Percentiles rank a stretch among this genome's conserved stretches.
Conservation (phyloP, 2,329 filamentous ascomycete genomes). For the Neofusicoccum cordaticola region DNA sequence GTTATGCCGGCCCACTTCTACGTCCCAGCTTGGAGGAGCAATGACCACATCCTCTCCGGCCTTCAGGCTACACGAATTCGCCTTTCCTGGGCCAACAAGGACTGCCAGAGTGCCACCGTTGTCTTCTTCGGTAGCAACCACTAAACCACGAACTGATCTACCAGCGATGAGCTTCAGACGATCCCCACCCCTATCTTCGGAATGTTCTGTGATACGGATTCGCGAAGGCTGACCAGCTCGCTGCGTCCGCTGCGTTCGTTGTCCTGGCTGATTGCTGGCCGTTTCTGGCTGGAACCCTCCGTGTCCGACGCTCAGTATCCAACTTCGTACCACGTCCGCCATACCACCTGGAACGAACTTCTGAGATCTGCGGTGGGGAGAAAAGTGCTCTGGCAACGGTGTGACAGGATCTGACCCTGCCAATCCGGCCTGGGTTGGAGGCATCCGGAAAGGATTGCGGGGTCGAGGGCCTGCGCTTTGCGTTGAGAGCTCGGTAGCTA, state of each 20-base stretch:
- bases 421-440: not conserved
- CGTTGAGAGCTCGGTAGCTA: not conserved
- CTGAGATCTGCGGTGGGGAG: constrained; percentile 50
- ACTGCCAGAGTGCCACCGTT: constrained; percentile 20
- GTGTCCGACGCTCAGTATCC: constrained; percentile 47
- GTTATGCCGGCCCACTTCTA: constrained; percentile 29
- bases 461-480: not conserved
- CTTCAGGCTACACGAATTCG: constrained; percentile 22
- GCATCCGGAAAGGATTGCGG: constrained; percentile 12
- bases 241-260: not conserved
- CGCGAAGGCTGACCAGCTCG: not conserved
- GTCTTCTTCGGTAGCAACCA: constrained; percentile 17
- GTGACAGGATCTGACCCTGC: not conserved
- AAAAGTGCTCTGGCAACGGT: constrained; percentile 53
- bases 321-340: constrained; percentile 49
- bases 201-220: constrained; percentile 18
- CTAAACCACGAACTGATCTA: too few relatives aligned
- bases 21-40: constrained; percentile 41
- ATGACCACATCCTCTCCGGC: constrained; percentile 35
- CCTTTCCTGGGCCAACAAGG: constrained; percentile 30
- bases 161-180: constrained; percentile 5
- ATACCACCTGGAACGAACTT: constrained; percentile 50
- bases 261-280: not conserved
- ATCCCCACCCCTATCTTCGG: not conserved
- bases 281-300: not conserved